Conservation (phyloP, 2,329 filamentous ascomycete species). For the Triangularia verruculosa region DNA sequence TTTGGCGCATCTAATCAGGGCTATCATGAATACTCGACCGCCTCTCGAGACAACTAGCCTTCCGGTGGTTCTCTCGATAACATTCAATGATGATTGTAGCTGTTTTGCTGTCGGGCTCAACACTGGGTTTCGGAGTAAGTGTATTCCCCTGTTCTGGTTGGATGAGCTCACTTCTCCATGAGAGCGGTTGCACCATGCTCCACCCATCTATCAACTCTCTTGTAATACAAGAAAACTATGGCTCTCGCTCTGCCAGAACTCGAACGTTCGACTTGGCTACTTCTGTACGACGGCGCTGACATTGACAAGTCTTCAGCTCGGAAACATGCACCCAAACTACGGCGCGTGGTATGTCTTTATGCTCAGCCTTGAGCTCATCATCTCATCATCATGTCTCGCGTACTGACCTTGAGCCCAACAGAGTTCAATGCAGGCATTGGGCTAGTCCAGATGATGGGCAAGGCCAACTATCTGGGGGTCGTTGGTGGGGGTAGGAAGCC, state of each 20-base stretch:
- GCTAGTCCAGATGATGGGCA: constrained; percentile 81
- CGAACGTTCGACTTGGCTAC: neutral
- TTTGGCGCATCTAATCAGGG: neutral
- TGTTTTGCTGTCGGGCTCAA: constrained; percentile 87
- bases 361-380: neutral
- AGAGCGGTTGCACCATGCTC: neutral
- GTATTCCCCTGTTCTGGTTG: constrained; percentile 1
- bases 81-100: constrained; percentile 81
- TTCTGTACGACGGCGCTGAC: constrained; percentile 28
- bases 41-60: constrained; percentile 75
- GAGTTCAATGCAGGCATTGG: constrained; percentile 81
- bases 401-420: constrained; percentile 31
- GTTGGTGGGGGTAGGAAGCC: constrained; percentile 84
- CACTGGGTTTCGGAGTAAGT: constrained; percentile 74
- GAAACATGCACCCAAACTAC: constrained; percentile 68
- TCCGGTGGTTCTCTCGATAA: constrained; percentile 74
- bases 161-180: neutral
- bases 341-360: constrained; percentile 35
- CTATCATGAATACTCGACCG: constrained; percentile 82
- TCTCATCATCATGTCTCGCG: neutral
- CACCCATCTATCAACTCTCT: constrained; percentile 1
- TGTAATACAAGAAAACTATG: neutral
- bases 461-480: constrained; percentile 81
- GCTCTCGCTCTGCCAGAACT: neutral
- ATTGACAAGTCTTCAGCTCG: constrained; percentile 64